A percentile compares a stretch with the other conserved stretches of the same genome.
Evolutionary conservation across 768 basidiomycete species (phyloP).

Genomic region (Suillus clintonianus): DNA sequence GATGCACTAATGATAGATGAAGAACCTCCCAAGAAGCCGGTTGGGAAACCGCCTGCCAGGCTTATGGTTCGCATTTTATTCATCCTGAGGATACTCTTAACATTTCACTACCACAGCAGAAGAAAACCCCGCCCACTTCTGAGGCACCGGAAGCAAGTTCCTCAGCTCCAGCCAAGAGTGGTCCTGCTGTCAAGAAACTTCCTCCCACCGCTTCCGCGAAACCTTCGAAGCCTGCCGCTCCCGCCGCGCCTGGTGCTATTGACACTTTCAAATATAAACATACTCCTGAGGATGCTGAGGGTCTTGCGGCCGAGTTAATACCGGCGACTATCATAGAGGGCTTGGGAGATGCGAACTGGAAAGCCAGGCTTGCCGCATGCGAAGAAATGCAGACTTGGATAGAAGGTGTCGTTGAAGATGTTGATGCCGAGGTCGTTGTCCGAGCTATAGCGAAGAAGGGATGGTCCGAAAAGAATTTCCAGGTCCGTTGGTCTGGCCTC

Average conservation of each 20-base stretch:
- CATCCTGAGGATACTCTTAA: neutral
- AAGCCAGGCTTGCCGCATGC: constrained; percentile 80
- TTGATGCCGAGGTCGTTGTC: constrained; percentile 89
- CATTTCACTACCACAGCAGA: constrained; percentile 38
- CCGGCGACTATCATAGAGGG: constrained; percentile 71
- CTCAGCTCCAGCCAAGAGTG: constrained; percentile 23
- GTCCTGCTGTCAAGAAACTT: constrained; percentile 46
- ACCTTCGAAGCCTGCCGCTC: constrained; percentile 48
- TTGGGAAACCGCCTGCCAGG: constrained; percentile 53
- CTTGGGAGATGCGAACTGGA: constrained; percentile 92
- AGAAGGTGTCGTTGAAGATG: constrained; percentile 58
- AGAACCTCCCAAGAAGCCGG: constrained; percentile 42
- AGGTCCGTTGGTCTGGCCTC: constrained; percentile 48
- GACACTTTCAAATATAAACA: constrained; percentile 93
- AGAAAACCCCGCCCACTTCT: constrained; percentile 49
- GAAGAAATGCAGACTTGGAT: constrained; percentile 88
- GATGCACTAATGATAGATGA: constrained; percentile 27
- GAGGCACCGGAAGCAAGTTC: constrained; percentile 29
- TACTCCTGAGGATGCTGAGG: constrained; percentile 90
- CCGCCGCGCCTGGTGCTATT: constrained; percentile 53
- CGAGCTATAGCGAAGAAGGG: constrained; percentile 89
- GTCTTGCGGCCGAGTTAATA: constrained; percentile 68
- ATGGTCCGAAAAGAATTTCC: constrained; percentile 99
- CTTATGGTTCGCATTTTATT: constrained; percentile 34
- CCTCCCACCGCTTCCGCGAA: constrained; percentile 40